These are phyloP conservation scores for Neurospora hispaniola DNA, from an alignment of 495 filamentous ascomycete species.

Conservation along the genomic window DNA sequence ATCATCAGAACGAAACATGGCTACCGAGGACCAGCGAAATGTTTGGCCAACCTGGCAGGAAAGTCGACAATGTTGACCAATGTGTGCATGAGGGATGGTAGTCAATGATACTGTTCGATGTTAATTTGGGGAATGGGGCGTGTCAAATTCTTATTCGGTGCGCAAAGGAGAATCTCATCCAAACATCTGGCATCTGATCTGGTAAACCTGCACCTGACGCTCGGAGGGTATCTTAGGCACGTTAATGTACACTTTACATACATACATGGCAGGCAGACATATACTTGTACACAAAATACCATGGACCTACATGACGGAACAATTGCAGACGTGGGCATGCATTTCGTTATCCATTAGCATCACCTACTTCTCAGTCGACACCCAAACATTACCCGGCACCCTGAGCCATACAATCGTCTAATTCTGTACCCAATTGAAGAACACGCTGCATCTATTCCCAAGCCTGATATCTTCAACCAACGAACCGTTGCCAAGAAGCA, in stretches of 20 bases:
- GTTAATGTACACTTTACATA: neutral
- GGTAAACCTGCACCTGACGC: neutral
- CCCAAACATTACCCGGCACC: neutral
- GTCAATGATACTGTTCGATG: neutral
- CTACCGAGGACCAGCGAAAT: neutral
- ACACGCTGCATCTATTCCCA: neutral
- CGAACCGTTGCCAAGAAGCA: neutral
- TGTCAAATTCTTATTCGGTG: neutral
- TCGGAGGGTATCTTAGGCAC: neutral
- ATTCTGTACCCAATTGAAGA: neutral
- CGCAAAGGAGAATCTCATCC: neutral
- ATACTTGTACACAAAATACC: neutral
- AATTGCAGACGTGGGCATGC: neutral
- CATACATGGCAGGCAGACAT: neutral
- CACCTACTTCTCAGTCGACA: too few relatives aligned
- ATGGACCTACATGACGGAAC: neutral
- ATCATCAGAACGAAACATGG: conserved; percentile 12
- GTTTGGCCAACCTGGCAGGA: neutral
- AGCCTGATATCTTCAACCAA: neutral
- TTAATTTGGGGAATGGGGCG: neutral
- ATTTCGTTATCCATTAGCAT: neutral
- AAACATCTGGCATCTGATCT: neutral
- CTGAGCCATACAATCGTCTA: neutral
- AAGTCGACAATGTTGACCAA: neutral
- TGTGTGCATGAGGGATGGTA: neutral